Base-by-base conservation (phyloP, 75 land plant species). In the Pinus albicaulis region DNA sequence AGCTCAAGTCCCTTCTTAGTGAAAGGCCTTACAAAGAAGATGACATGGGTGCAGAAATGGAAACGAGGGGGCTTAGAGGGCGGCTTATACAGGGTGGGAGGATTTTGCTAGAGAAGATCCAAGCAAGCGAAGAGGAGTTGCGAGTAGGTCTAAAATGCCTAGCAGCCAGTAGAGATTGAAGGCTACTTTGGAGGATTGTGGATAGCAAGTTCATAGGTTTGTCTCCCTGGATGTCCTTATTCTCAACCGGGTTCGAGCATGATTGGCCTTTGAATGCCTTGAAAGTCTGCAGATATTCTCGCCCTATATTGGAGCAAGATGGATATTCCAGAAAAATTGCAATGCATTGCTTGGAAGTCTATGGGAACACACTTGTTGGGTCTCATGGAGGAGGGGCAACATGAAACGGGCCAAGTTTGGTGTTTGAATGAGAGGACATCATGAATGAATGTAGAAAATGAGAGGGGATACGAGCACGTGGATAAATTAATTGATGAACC, bases 111-210 rank as follows among this genome's bases (percentile, higher is more conserved):
- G 82, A 85, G 6, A 76, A 11, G 65, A 77, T 95, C 73, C 99
- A 97, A 59, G 93, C 97, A 24, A 97, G 98, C 72, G 93, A 92
- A 57, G 85, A 77, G 78, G 95, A 97, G 78, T 82, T 97, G 41
- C 83, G 72, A 57, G 81, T 66, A 66, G 99, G 84, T 56, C 75
- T 97, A 68, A 41, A 78, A 58, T 71, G 83, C 20, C 89, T 97
- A 15, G 78, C 81, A n/a, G 99, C 99, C 14, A n/a, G 89, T 90
- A 24, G 93, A 94, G 85, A 89, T 95, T 69, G 82, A 80, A 76
- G 89, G 91, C 15, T 87, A 79, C 57, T n/a, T n/a, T 97, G 95
- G 98, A 84, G 99, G 76, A 75, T 89, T 25, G 88, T 95, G 57
- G 98, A 92, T 80, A 84, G 82, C 20, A 86, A 77, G 73, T 84